A percentile compares a stretch with the other conserved stretches of the same genome.
phyloP scores from a whole-genome alignment of 2,329 filamentous ascomycete genomes.

The Fusarium begoniae region DNA sequence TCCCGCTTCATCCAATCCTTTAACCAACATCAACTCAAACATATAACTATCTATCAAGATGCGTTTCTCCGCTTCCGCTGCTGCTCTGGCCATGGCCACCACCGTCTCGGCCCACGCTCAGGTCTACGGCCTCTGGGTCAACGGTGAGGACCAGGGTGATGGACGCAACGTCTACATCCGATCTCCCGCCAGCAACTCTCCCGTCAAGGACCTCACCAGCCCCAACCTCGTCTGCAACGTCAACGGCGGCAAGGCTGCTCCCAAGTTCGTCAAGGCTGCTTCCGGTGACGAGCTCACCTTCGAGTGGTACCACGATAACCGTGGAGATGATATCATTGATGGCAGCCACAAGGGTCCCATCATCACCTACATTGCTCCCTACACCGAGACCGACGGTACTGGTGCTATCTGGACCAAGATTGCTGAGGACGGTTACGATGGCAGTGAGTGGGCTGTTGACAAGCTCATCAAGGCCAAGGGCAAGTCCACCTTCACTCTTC shows the following conservation, averaged over 20 bases:
- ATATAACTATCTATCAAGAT: constrained; percentile 43
- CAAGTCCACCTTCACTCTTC: constrained; percentile 59
- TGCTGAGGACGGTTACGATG: constrained; percentile 48
- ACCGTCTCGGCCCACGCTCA: constrained; percentile 56
- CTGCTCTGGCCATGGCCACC: constrained; percentile 50
- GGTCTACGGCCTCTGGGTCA: constrained; percentile 58
- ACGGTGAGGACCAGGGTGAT: constrained; percentile 55
- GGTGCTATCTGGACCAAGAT: constrained; percentile 63
- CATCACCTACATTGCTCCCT: constrained; percentile 61
- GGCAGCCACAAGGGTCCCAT: constrained; percentile 62
- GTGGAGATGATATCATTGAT: constrained; percentile 62
- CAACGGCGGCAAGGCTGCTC: constrained; percentile 49
- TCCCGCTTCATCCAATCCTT: constrained; percentile 40
- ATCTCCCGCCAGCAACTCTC: constrained; percentile 54
- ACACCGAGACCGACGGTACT: constrained; percentile 53
- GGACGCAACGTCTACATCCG: constrained; percentile 55
- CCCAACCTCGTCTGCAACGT: constrained; percentile 57
- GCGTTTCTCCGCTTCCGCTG: constrained; percentile 46
- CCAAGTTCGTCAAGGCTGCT: constrained; percentile 53
- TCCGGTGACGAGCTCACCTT: constrained; percentile 58
- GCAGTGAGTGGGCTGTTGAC: constrained; percentile 55
- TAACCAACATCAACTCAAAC: background rate
- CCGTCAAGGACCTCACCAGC: constrained; percentile 55
- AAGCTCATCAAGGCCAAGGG: constrained; percentile 58
- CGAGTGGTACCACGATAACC: constrained; percentile 62